phyloP scores from a whole-genome alignment of 495 filamentous ascomycete species.

The Bombardia bombarda region DNA sequence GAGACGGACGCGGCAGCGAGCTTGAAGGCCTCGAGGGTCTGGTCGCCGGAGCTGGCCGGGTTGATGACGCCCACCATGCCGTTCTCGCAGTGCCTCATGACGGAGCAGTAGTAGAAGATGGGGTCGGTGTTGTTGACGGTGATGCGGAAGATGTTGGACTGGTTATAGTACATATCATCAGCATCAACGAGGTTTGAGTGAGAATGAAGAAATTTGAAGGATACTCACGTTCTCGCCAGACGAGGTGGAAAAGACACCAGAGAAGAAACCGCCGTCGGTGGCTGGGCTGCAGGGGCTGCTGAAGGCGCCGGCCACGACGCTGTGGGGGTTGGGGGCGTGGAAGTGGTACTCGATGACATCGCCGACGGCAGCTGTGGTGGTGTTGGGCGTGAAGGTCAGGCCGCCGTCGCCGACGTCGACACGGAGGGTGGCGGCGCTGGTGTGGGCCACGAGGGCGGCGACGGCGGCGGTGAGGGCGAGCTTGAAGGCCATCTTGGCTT shows the following conservation, averaged over 20 bases:
- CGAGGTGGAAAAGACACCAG: constrained; percentile 26
- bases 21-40: too few species aligned
- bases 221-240: constrained; percentile 10
- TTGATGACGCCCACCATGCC: constrained; percentile 36
- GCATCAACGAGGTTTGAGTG: too few species aligned
- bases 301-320: constrained; percentile 36
- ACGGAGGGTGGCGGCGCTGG: constrained; percentile 2
- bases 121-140: constrained; percentile 42
- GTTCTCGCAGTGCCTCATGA: constrained; percentile 22
- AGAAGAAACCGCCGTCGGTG: constrained; percentile 29
- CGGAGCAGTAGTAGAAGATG: constrained; percentile 44
- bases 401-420: constrained; percentile 7
- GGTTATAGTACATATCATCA: not conserved
- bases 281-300: constrained; percentile 34
- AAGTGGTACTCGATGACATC: constrained; percentile 43
- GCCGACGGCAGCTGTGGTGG: constrained; percentile 24
- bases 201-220: not conserved
- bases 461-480: not conserved
- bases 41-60: too few species aligned
- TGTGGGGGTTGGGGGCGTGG: constrained; percentile 30
- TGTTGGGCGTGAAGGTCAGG: constrained; percentile 3
- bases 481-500: not conserved
- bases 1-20: too few species aligned
- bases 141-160: constrained; percentile 29
- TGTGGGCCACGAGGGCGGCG: not conserved